These are phyloP conservation scores for Lipomyces kockii DNA, from an alignment of 805 yeast species.

Conservation along the genomic window DNA sequence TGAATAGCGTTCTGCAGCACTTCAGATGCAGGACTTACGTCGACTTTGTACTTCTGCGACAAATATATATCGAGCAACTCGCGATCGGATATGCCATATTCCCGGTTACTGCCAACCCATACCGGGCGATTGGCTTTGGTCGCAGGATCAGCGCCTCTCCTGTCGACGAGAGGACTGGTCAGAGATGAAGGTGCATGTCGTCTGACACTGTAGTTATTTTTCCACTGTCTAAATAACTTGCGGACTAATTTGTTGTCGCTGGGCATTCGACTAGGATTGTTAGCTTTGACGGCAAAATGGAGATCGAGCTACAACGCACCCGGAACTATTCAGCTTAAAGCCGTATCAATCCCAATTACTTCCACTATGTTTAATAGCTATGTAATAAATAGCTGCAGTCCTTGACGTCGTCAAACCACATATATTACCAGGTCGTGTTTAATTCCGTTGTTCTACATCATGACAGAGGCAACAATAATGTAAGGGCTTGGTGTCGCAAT, in stretches of 20 bases:
- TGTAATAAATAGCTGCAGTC: no score
- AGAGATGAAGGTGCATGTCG: background rate
- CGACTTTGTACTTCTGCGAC: conserved; percentile 22
- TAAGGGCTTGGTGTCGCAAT: no score
- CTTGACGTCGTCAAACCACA: no score
- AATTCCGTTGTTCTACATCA: no score
- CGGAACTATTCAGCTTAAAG: background rate
- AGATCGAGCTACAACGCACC: background rate
- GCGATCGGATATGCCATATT: conserved; percentile 31
- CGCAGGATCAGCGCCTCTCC: background rate
- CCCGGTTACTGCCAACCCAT: conserved; percentile 26
- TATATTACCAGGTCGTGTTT: no score
- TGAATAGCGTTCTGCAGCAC: conserved; percentile 8
- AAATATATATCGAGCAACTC: conserved; percentile 28
- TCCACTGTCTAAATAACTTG: background rate
- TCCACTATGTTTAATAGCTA: no score
- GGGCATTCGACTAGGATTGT: background rate
- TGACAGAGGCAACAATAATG: no score
- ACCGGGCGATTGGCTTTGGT: background rate
- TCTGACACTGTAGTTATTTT: background rate
- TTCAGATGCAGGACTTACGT: conserved; percentile 13
- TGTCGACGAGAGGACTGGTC: background rate
- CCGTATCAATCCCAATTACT: background rate
- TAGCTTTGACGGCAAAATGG: background rate
- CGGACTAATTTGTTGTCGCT: background rate